Evolutionary conservation across 306 rosid species (phyloP), one percentile per base, ranked within the genome.

Genomic region (Oemleria cerasiformis): DNA sequence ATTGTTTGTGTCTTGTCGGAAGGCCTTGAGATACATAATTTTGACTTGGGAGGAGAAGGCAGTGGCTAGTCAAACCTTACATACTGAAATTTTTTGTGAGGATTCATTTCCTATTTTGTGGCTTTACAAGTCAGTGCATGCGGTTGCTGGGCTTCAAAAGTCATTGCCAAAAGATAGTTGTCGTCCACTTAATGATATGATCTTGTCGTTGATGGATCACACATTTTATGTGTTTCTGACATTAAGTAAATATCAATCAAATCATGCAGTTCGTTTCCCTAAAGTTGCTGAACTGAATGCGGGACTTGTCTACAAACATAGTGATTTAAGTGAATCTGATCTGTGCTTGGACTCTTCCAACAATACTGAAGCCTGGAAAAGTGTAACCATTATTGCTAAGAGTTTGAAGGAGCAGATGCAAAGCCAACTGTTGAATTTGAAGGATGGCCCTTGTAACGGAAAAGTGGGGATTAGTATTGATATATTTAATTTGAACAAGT

Each of bases 1-100:
- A 81, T 78, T 94, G 79, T 84, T 94, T 81, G 88, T 85, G 40
- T 84, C 89, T 73, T 91, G 97, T 78, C 90, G 96, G 73, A 91
- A 82, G 88, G 84, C 92, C 73, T 86, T 91, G 80, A 83, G 84
- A 76, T 75, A 66, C 75, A 60, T 85, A 53, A 63, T 91, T 56
- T 67, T 42, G 74, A 81, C 81, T 70, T 82, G 70, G 72, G 88
- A 84, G 80, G 86, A 68, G 51, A 63, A 74, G 83, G 71, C 82
- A 19, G 85, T 62, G 75, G 57, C 76, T 38, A 59, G 64, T 55
- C 79, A 61, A 30, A 77, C 81, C 74, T 74, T 77, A 30, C 79
- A 77, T 39, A 58, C 43, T 68, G 59, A 60, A n/a, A 67, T 83
- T 64, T 75, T 85, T 70, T 86, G 77, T 70, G 88, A 76, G 64